phyloP scores from a whole-genome alignment of 352 stramenopile species.

The Peronospora farinosa region DNA sequence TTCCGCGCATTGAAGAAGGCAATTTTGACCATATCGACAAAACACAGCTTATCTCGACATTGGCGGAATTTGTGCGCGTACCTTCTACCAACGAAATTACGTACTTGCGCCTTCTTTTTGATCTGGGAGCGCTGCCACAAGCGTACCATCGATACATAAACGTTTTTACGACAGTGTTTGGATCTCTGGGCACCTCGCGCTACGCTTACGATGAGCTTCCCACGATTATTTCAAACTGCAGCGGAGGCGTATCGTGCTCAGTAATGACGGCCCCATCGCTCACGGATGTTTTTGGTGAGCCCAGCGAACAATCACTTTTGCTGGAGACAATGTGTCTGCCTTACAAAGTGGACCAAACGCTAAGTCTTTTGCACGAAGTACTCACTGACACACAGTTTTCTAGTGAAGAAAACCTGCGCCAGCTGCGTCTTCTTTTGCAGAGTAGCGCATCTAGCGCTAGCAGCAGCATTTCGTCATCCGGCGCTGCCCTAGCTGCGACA shows the following conservation, averaged over 20 bases:
- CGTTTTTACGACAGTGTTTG: conserved; percentile 66
- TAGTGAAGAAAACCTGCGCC: conserved; percentile 57
- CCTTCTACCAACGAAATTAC: conserved; percentile 80
- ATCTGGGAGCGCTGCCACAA: conserved; percentile 43
- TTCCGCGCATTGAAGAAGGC: conserved; percentile 39
- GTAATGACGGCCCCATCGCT: conserved; percentile 52
- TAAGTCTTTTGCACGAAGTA: conserved; percentile 51
- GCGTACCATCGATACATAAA: conserved; percentile 64
- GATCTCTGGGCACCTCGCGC: conserved; percentile 61
- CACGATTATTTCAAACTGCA: conserved; percentile 75
- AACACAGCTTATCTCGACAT: conserved; percentile 28
- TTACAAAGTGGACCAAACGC: conserved; percentile 61
- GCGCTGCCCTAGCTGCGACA: conserved; percentile 49
- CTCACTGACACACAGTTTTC: conserved; percentile 74
- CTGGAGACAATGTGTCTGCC: conserved; percentile 64
- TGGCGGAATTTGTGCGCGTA: conserved; percentile 53
- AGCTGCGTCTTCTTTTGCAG: conserved; percentile 69
- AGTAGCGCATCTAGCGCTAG: conserved; percentile 63
- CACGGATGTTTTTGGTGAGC: conserved; percentile 28
- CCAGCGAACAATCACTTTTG: conserved; percentile 54
- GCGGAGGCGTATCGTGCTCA: conserved; percentile 62
- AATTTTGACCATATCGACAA: conserved; percentile 51
- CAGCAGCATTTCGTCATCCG: conserved; percentile 63
- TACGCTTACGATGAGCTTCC: conserved; percentile 58
- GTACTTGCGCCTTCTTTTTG: conserved; percentile 71